A percentile compares a stretch with the other conserved stretches of the same genome.
phyloP scores from a whole-genome alignment of 2,329 filamentous ascomycete species.

The Phyllosticta capitalensis region DNA sequence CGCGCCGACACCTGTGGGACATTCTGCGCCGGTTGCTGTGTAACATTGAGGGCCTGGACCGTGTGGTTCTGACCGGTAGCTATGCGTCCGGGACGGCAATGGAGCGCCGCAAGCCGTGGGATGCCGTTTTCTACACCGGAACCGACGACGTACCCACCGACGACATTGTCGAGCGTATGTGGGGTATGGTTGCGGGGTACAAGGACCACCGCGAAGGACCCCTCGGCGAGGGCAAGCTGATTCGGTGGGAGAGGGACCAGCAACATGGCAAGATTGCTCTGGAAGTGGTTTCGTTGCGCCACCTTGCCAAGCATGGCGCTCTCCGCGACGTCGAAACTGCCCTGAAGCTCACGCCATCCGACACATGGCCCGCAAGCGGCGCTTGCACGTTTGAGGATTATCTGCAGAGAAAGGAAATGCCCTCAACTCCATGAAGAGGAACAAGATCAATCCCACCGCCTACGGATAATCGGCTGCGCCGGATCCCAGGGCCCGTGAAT shows the following conservation, averaged over 20 bases:
- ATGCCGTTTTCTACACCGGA: slow-evolving; percentile 28
- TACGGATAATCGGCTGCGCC: slow-evolving; percentile 75
- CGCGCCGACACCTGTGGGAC: slow-evolving; percentile 23
- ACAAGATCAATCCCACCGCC: slow-evolving; percentile 41
- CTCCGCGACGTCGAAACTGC: background rate
- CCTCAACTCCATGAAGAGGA: background rate
- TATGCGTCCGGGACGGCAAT: slow-evolving; percentile 22
- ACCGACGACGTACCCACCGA: slow-evolving; percentile 25
- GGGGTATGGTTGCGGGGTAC: slow-evolving; percentile 16
- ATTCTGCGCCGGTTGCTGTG: slow-evolving; percentile 22
- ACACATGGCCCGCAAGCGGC: slow-evolving; percentile 24
- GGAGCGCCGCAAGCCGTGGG: slow-evolving; percentile 25
- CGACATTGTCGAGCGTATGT: slow-evolving; percentile 26
- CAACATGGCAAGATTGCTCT: slow-evolving; percentile 19
- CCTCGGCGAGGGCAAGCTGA: slow-evolving; percentile 16
- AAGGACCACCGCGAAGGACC: slow-evolving; percentile 13
- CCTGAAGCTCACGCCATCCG: slow-evolving; percentile 11
- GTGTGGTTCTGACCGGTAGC: slow-evolving; percentile 24
- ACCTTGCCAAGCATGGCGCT: slow-evolving; percentile 15
- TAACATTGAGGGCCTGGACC: slow-evolving; percentile 21
- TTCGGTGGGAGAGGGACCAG: slow-evolving; percentile 22
- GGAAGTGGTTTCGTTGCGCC: slow-evolving; percentile 20
- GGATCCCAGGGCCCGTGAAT: slow-evolving; percentile 98
- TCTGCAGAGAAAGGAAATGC: slow-evolving; percentile 16
- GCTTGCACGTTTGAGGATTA: slow-evolving; percentile 22